Evolutionary conservation across 2,329 filamentous ascomycete species (phyloP).

Genomic region (Penicillium sumatraense): DNA sequence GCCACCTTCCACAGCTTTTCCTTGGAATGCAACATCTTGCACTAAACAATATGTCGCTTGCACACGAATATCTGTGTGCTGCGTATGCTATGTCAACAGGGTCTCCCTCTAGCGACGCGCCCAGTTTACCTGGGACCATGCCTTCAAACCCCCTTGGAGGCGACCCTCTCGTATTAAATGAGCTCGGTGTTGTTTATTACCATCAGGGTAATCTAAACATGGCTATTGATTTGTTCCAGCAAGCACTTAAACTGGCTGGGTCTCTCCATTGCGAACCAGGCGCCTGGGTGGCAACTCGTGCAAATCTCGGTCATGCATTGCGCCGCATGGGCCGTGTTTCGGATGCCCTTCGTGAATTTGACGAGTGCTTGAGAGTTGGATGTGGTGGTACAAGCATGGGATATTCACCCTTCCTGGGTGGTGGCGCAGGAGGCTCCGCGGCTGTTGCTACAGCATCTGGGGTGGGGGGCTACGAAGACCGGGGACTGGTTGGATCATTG

Average conservation of each 20-base stretch:
- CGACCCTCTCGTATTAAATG: slow-evolving; percentile 90
- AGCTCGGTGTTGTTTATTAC: slow-evolving; percentile 94
- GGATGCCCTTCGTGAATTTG: slow-evolving; percentile 78
- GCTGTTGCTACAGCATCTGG: slow-evolving; percentile 42
- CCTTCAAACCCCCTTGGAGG: slow-evolving; percentile 39
- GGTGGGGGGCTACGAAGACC: slow-evolving; percentile 53
- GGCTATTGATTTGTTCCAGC: slow-evolving; percentile 76
- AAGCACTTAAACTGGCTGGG: slow-evolving; percentile 75
- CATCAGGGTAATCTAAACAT: slow-evolving; percentile 80
- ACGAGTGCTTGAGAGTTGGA: slow-evolving; percentile 81
- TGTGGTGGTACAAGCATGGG: slow-evolving; percentile 75
- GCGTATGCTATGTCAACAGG: slow-evolving; percentile 69
- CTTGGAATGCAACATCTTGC: slow-evolving; percentile 98
- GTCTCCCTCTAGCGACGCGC: slow-evolving; percentile 34
- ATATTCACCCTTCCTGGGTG: slow-evolving; percentile 68
- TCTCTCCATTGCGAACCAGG: slow-evolving; percentile 81
- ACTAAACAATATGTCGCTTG: slow-evolving; percentile 90
- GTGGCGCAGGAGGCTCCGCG: slow-evolving; percentile 38
- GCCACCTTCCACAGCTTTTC: slow-evolving; percentile 93
- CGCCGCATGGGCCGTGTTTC: slow-evolving; percentile 71
- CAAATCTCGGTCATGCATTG: slow-evolving; percentile 88
- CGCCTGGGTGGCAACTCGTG: slow-evolving; percentile 81
- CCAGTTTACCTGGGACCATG: slow-evolving; percentile 29
- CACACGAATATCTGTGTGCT: slow-evolving; percentile 91
- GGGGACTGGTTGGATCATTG: slow-evolving; percentile 51